A percentile compares a stretch with the other conserved stretches of the same genome.
phyloP scores from a whole-genome alignment of 2,329 filamentous ascomycete genomes.

The Ophiosphaerella narmari region DNA sequence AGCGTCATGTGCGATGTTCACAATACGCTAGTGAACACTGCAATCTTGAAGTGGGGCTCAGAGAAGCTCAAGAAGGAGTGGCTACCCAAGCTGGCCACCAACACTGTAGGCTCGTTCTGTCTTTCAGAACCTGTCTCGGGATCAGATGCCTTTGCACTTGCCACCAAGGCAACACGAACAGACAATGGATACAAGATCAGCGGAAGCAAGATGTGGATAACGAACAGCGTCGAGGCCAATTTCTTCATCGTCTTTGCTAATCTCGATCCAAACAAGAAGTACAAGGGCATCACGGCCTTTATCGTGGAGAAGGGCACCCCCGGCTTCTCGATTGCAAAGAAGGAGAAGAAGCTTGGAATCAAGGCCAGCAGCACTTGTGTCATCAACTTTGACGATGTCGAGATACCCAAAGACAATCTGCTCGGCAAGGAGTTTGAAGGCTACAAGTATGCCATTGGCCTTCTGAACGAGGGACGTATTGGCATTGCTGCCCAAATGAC shows the following conservation, averaged over 20 bases:
- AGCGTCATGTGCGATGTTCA: slow-evolving; percentile 96
- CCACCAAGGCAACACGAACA: slow-evolving; percentile 86
- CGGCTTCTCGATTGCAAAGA: slow-evolving; percentile 96
- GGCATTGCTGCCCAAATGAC: slow-evolving; percentile 99
- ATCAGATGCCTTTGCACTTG: slow-evolving; percentile 93
- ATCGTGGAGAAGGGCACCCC: slow-evolving; percentile 87
- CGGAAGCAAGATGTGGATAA: slow-evolving; percentile 99
- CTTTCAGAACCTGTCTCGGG: slow-evolving; percentile 90
- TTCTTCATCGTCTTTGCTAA: slow-evolving; percentile 99
- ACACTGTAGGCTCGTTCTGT: slow-evolving; percentile 89
- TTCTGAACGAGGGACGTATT: slow-evolving; percentile 95
- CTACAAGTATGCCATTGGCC: slow-evolving; percentile 95
- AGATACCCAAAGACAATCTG: slow-evolving; percentile 84
- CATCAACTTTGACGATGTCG: slow-evolving; percentile 94
- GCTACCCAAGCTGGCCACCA: slow-evolving; percentile 86
- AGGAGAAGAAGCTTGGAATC: slow-evolving; percentile 99
- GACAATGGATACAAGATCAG: slow-evolving; percentile 82
- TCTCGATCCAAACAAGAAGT: slow-evolving; percentile 86
- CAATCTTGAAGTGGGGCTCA: slow-evolving; percentile 82
- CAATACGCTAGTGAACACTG: slow-evolving; percentile 96
- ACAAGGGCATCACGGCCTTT: slow-evolving; percentile 97
- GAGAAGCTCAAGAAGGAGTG: slow-evolving; percentile 79
- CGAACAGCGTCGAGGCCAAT: slow-evolving; percentile 89
- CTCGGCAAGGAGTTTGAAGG: slow-evolving; percentile 88
- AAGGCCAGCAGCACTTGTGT: slow-evolving; percentile 95